Percentiles rank a stretch among this genome's conserved stretches.
Conservation (phyloP, 2,329 filamentous ascomycete species). For the Epichloe hybrida region DNA sequence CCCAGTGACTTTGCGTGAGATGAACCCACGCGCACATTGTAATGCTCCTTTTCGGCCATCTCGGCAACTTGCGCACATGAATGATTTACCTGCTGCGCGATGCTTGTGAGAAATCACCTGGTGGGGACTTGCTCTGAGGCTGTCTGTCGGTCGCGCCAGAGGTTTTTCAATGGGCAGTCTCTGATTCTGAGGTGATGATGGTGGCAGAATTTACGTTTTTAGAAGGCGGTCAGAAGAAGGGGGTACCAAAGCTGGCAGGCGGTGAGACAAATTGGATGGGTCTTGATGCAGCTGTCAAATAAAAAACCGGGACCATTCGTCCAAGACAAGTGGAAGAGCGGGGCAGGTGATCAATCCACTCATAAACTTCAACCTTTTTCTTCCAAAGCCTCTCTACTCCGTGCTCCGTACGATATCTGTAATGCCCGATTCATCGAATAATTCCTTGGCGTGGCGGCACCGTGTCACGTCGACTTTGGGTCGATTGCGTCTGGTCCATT, state of each 20-base stretch:
- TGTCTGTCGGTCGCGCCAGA: too few species aligned
- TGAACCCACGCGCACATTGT: constrained; percentile 17
- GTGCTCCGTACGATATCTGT: too few species aligned
- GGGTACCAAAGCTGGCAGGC: neutral
- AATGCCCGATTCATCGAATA: too few species aligned
- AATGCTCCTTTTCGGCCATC: constrained; percentile 20
- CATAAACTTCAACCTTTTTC: too few species aligned
- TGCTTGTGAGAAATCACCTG: neutral
- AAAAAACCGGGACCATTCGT: too few species aligned
- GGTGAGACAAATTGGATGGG: neutral
- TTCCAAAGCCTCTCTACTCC: too few species aligned
- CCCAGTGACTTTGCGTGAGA: constrained; percentile 23
- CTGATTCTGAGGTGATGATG: neutral
- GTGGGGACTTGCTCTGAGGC: neutral
- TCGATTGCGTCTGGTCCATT: too few species aligned
- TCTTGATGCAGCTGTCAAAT: too few species aligned
- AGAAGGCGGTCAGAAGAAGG: neutral
- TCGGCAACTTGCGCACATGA: neutral
- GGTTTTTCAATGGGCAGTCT: neutral
- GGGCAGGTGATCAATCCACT: too few species aligned
- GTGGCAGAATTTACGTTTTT: neutral
- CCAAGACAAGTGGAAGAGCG: too few species aligned
- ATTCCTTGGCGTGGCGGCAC: too few species aligned
- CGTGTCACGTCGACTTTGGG: too few species aligned
- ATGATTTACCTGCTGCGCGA: neutral